These are phyloP conservation scores for Corymbia maculata DNA, from an alignment of 345 rosid species.

Conservation along the genomic window DNA sequence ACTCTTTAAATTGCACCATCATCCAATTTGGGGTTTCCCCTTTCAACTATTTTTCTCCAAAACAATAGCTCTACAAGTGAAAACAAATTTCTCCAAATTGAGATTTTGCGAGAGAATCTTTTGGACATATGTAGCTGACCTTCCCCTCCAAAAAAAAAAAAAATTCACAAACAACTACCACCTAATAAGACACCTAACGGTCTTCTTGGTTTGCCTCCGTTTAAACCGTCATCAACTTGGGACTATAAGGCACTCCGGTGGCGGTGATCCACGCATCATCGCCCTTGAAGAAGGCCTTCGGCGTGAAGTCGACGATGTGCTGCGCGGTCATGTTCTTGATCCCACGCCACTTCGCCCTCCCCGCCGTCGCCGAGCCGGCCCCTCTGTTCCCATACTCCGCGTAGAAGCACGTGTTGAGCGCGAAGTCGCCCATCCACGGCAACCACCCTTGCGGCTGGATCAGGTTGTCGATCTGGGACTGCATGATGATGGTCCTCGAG, in stretches of 20 bases:
- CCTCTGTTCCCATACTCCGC: conserved; percentile 55
- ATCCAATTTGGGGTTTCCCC: neutral
- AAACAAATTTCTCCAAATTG: neutral
- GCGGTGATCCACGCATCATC: conserved; percentile 29
- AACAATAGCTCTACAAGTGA: neutral
- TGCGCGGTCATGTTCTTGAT: conserved; percentile 13
- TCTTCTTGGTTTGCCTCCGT: neutral
- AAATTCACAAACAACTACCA: neutral
- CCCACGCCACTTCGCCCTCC: conserved; percentile 54
- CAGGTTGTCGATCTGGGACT: conserved; percentile 34
- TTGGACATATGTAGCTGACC: neutral
- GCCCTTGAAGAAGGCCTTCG: conserved; percentile 25
- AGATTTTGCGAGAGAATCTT: neutral
- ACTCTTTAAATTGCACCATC: neutral
- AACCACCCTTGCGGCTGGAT: conserved; percentile 61
- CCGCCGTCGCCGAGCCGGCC: conserved; percentile 31
- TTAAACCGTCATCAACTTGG: conserved; percentile 13
- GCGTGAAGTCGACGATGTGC: conserved; percentile 17
- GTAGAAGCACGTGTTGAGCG: conserved; percentile 43
- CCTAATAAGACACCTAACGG: neutral
- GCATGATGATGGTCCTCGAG: conserved; percentile 55
- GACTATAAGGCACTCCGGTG: conserved; percentile 38
- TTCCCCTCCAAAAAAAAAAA: neutral
- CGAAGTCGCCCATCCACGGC: conserved; percentile 34
- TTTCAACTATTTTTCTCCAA: neutral